Evolutionary conservation across 140 eudicot species (phyloP), one percentile per base, ranked within the genome.

Genomic region (Stevia rebaudiana): DNA sequence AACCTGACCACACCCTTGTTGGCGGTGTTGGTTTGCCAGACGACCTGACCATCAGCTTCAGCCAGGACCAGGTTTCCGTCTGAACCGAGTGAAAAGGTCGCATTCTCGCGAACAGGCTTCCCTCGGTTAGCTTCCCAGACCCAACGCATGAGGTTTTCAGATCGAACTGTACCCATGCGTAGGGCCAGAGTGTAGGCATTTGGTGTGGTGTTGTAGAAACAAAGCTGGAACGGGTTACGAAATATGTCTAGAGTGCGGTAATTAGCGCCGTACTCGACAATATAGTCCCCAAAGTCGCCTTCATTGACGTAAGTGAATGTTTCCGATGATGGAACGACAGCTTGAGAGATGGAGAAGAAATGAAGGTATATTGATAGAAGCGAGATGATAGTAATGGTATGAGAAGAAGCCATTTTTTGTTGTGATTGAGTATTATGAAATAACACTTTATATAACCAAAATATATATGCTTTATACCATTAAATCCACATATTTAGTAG

Each of bases 91-190:
- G 78, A 17, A 3, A 82, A 41, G 48, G 89, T 85, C 39, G 94
- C 94, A 19, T 82, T 79, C 8, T 85, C 86, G 0, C 69, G 49
- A 25, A 85, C 88, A 0, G 86, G 94, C 44, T 56, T 79, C 0
- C 80, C 83, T 0, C 94, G 76, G 74, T 85, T 85, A 3, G 89
- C 86, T 47, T 86, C 89, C 86, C 95, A 82, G 2, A 82, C 86
- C 89, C 89, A 82, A 8, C 86, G 84, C 71, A 61, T 66, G 3
- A 72, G 71, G 0, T 82, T 69, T 23, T 69, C 78, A 0, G 82
- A 73, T 12, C 84, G 74, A 10, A 60, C 67, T 0, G 71, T 39
- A 1, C 86, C 84, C 82, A 82, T 74, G 1, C 84, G 76, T 21
- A 85, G 58, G 39, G 85, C 85, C 8, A 85, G 68, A 6, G 84